A percentile compares a stretch with the other conserved stretches of the same genome.
Evolutionary conservation across 2,329 filamentous ascomycete genomes (phyloP).

Genomic region (Raffaelea arxii): DNA sequence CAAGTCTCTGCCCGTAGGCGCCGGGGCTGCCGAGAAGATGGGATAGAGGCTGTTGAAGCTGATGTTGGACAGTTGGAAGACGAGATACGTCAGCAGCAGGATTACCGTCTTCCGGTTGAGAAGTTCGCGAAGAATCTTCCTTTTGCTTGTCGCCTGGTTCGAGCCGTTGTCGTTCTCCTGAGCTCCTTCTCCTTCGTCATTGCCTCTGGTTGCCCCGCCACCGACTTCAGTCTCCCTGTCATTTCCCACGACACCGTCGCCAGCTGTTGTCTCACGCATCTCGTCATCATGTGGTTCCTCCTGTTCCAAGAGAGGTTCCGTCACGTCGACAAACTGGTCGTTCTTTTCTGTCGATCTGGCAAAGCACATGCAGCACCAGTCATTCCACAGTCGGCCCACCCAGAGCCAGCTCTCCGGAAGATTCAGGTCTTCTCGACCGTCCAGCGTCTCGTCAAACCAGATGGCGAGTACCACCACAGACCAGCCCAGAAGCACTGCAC

Average conservation of each 20-base stretch:
- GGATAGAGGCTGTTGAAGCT: conserved; percentile 94
- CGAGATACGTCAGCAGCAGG: conserved; percentile 74
- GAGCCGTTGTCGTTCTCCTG: conserved; percentile 29
- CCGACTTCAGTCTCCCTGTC: background rate
- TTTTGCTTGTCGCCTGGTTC: conserved; percentile 19
- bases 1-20: conserved; percentile 68
- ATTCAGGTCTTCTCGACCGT: conserved; percentile 25
- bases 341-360: background rate
- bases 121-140: conserved; percentile 40
- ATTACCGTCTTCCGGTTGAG: conserved; percentile 75
- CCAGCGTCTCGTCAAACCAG: conserved; percentile 79
- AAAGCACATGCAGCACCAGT: conserved; percentile 12
- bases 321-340: too few species aligned
- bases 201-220: background rate
- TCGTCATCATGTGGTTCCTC: background rate
- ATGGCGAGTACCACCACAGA: conserved; percentile 67
- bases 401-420: conserved; percentile 17
- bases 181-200: too few species aligned
- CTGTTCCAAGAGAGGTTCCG: too few species aligned
- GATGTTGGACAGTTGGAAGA: conserved; percentile 90
- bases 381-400: conserved; percentile 20
- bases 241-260: background rate
- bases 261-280: background rate
- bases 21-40: conserved; percentile 70
- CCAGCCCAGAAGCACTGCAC: conserved; percentile 59